phyloP scores from a whole-genome alignment of 371 early-diverging fungal species.

The Lichtheimia hyalospora region DNA sequence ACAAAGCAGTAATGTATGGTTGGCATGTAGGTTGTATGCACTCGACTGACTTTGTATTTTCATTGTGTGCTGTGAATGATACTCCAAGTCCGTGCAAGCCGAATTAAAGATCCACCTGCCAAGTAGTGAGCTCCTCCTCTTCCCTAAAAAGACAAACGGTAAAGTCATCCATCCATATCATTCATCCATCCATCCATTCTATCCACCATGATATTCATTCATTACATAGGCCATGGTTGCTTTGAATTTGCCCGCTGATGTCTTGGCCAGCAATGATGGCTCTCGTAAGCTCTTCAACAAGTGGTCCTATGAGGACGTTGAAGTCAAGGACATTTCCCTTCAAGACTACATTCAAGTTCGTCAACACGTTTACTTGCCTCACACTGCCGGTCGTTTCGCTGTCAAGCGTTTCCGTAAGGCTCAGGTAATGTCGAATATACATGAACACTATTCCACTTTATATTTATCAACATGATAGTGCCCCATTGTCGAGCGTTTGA shows the following conservation, averaged over 20 bases:
- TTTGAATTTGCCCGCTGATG: constrained; percentile 67
- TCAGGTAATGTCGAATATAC: constrained; percentile 50
- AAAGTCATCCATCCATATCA: background rate
- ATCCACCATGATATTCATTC: background rate
- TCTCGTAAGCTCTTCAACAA: constrained; percentile 87
- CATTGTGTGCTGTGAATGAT: too few relatives aligned
- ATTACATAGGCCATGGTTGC: constrained; percentile 51
- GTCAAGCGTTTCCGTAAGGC: constrained; percentile 98
- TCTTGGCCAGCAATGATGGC: constrained; percentile 61
- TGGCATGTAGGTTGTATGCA: too few relatives aligned
- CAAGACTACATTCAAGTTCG: constrained; percentile 95
- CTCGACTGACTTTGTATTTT: too few relatives aligned
- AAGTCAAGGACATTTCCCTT: constrained; percentile 94
- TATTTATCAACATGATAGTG: constrained; percentile 58
- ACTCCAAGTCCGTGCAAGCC: too few relatives aligned
- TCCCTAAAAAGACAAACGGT: too few relatives aligned
- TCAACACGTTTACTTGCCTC: constrained; percentile 95
- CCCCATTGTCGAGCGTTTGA: constrained; percentile 99
- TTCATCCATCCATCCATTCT: constrained; percentile 3
- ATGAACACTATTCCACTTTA: too few relatives aligned
- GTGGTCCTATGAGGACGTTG: constrained; percentile 95
- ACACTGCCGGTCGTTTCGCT: constrained; percentile 98
- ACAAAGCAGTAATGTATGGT: too few relatives aligned
- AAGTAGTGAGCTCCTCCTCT: too few relatives aligned
- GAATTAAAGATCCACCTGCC: too few relatives aligned